Evolutionary conservation across 2,329 filamentous ascomycete genomes (phyloP).

Genomic region (Alternaria viburni): DNA sequence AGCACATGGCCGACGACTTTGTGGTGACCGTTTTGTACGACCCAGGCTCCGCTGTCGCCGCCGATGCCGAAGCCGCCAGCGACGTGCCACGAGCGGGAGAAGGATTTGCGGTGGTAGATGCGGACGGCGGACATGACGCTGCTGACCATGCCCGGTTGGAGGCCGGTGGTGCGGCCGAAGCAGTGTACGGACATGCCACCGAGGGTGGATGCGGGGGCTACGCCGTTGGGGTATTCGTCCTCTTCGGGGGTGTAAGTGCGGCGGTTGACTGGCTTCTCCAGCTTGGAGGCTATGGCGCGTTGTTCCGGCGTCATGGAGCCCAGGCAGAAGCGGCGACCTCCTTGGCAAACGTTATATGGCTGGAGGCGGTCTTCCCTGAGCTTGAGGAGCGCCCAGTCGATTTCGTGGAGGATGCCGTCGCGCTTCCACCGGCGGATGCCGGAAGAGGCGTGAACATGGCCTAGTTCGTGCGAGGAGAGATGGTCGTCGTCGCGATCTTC

Average conservation of each 20-base stretch:
- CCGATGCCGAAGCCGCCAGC: conserved; percentile 72
- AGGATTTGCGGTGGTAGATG: conserved; percentile 81
- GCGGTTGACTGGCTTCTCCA: conserved; percentile 44
- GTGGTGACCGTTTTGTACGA: conserved; percentile 80
- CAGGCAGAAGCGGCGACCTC: conserved; percentile 50
- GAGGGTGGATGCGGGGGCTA: conserved; percentile 66
- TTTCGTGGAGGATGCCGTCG: conserved; percentile 80
- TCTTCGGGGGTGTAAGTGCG: conserved; percentile 44
- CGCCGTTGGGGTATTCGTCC: conserved; percentile 61
- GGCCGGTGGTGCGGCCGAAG: conserved; percentile 83
- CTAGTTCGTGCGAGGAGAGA: conserved; percentile 78
- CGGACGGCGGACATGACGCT: conserved; percentile 83
- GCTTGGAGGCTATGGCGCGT: conserved; percentile 37
- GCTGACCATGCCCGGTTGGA: conserved; percentile 79
- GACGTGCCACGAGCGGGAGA: conserved; percentile 73
- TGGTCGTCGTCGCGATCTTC: conserved; percentile 80
- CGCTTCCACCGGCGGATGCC: conserved; percentile 79
- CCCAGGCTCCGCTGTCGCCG: conserved; percentile 92
- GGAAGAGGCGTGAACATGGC: conserved; percentile 86
- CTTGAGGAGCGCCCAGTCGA: conserved; percentile 92
- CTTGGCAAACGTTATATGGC: conserved; percentile 72
- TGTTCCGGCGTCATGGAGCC: conserved; percentile 33
- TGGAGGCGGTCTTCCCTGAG: conserved; percentile 76
- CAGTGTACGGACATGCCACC: conserved; percentile 84
- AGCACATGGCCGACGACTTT: conserved; percentile 88